A percentile compares a stretch with the other conserved stretches of the same genome.
phyloP scores from a whole-genome alignment of 306 rosid species.

The Comarum palustre region DNA sequence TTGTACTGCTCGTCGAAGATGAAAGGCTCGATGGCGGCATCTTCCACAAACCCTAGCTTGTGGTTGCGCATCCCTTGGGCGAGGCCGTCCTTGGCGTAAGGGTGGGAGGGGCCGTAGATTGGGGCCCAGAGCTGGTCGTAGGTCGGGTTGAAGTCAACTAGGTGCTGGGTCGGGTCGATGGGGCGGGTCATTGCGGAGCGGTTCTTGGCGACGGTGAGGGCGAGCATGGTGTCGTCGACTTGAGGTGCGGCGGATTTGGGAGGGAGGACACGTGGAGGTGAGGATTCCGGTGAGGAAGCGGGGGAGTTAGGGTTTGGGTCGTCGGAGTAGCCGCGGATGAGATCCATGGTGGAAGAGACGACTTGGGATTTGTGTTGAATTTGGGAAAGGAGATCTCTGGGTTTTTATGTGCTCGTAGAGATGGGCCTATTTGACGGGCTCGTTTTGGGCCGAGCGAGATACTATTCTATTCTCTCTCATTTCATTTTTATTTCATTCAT shows the following conservation, averaged over 20 bases:
- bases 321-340: slow-evolving; percentile 50
- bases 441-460: too few species aligned
- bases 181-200: slow-evolving; percentile 44
- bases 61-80: slow-evolving; percentile 97
- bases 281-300: slow-evolving; percentile 50
- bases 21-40: slow-evolving; percentile 77
- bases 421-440: too few species aligned
- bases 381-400: too few species aligned
- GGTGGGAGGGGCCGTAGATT: slow-evolving; percentile 81
- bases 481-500: too few species aligned
- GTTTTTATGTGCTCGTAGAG: too few species aligned
- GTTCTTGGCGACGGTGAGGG: slow-evolving; percentile 56
- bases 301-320: slow-evolving; percentile 48
- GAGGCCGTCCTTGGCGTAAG: slow-evolving; percentile 86
- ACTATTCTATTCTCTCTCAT: too few species aligned
- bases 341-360: too few species aligned
- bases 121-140: slow-evolving; percentile 96
- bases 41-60: slow-evolving; percentile 89
- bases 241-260: slow-evolving; percentile 70
- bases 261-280: slow-evolving; percentile 75
- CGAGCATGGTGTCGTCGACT: slow-evolving; percentile 87
- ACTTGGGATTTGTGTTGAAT: too few species aligned
- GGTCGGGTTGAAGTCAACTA: slow-evolving; percentile 75
- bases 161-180: slow-evolving; percentile 75
- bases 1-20: slow-evolving; percentile 93